A percentile compares a stretch with the other conserved stretches of the same genome.
These are phyloP conservation scores for Neocallimastix lanati DNA, from an alignment of 192 early-diverging fungal species.

Conservation along the genomic window DNA sequence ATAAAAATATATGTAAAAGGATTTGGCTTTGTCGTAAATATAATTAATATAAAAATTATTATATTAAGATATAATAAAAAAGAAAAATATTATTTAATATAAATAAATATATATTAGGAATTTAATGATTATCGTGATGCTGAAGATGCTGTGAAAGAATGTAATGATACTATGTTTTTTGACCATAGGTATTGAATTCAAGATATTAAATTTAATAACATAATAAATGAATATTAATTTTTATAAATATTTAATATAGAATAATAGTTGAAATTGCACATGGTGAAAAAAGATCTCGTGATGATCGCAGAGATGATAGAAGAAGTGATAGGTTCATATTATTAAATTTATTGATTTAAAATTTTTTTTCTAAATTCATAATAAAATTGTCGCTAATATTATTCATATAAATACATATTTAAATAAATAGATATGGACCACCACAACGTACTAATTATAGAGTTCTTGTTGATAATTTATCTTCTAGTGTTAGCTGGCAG, in stretches of 20 bases:
- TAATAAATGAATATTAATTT: too few relatives aligned
- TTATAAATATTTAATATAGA: too few relatives aligned
- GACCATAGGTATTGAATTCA: constrained; percentile 66
- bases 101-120: constrained; percentile 21
- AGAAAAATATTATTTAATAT: too few relatives aligned
- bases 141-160: constrained; percentile 68
- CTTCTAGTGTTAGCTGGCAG: constrained; percentile 70
- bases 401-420: too few relatives aligned
- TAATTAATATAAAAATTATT: too few relatives aligned
- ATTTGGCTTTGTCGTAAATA: not conserved
- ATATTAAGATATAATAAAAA: too few relatives aligned
- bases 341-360: too few relatives aligned
- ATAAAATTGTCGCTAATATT: too few relatives aligned
- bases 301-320: constrained; percentile 1
- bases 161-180: constrained; percentile 62
- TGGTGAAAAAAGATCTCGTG: constrained; percentile 2
- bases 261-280: constrained; percentile 1
- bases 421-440: not conserved
- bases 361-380: too few relatives aligned
- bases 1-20: too few relatives aligned
- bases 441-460: constrained; percentile 22
- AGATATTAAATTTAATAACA: too few relatives aligned
- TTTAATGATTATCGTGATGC: constrained; percentile 74
- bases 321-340: not conserved
- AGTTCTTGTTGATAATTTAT: constrained; percentile 62